Conservation (phyloP, 176 grass and related monocot species). For the Themeda triandra region DNA sequence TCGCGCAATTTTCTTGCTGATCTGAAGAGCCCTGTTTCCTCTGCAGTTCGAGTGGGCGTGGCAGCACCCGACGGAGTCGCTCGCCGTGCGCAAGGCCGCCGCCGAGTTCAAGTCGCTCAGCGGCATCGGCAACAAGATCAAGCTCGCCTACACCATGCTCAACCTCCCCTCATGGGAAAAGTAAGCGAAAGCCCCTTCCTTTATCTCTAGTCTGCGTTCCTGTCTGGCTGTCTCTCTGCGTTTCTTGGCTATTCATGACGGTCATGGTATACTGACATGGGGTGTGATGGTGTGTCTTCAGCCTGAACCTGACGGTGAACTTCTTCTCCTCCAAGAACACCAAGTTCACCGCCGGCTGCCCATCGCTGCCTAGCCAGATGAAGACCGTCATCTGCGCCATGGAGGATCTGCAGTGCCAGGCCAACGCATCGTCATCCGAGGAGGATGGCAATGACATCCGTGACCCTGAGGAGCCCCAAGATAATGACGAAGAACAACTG, state of each 20-base stretch:
- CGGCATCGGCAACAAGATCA: slow-evolving; percentile 83
- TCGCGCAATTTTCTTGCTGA: not conserved
- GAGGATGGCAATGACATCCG: too few relatives aligned
- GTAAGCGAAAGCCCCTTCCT: slow-evolving; percentile 30
- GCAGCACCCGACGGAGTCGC: slow-evolving; percentile 82
- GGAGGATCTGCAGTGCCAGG: slow-evolving; percentile 70
- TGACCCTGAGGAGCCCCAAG: too few relatives aligned
- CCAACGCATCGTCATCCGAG: too few relatives aligned
- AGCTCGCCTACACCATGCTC: slow-evolving; percentile 89
- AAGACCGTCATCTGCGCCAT: slow-evolving; percentile 45
- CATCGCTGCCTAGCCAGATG: slow-evolving; percentile 67
- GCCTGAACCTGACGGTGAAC: slow-evolving; percentile 81
- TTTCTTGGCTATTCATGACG: not conserved
- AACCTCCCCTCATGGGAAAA: slow-evolving; percentile 83
- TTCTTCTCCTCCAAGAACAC: slow-evolving; percentile 86
- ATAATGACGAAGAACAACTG: too few relatives aligned
- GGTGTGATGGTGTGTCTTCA: slow-evolving; percentile 25
- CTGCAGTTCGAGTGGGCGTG: slow-evolving; percentile 98
- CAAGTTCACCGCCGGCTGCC: slow-evolving; percentile 63
- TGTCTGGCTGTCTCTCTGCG: too few relatives aligned
- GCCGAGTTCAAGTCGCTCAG: slow-evolving; percentile 76
- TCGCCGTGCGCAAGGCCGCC: slow-evolving; percentile 83
- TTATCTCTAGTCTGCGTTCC: not conserved
- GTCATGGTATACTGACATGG: not conserved
- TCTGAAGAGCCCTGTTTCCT: not conserved